These are phyloP conservation scores for Fusarium kyushuense DNA, from an alignment of 2,329 filamentous ascomycete species.

Conservation along the genomic window DNA sequence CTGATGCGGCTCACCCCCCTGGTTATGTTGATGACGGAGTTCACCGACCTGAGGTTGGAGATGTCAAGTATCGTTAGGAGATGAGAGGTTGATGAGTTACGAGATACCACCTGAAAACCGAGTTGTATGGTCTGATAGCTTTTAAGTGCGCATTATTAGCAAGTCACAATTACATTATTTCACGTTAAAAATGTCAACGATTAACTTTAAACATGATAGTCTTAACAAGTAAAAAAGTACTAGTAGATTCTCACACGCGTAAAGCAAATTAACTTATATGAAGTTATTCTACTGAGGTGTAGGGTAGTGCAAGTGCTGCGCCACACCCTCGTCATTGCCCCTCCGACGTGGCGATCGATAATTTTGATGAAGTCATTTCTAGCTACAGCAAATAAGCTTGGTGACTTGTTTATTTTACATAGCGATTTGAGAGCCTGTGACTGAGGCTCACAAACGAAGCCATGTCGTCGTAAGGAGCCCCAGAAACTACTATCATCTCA, in stretches of 20 bases:
- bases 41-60: slow-evolving; percentile 41
- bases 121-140: neutral
- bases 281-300: neutral
- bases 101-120: slow-evolving; percentile 37
- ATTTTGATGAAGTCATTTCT: slow-evolving; percentile 46
- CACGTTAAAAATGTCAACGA: neutral
- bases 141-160: neutral
- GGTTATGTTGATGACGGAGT: slow-evolving; percentile 45
- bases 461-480: slow-evolving; percentile 48
- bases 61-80: slow-evolving; percentile 44
- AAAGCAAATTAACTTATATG: neutral
- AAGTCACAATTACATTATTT: neutral
- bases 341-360: slow-evolving; percentile 40
- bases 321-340: slow-evolving; percentile 43
- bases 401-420: neutral
- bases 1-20: slow-evolving; percentile 32
- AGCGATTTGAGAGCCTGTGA: slow-evolving; percentile 14
- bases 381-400: slow-evolving; percentile 18
- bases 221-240: no score
- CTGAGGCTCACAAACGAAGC: slow-evolving; percentile 18
- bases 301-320: slow-evolving; percentile 19
- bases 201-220: neutral
- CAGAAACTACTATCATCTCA: fast-evolving
- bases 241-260: neutral
- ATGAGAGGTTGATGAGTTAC: slow-evolving; percentile 1